A percentile compares a stretch with the other conserved stretches of the same genome.
Conservation (phyloP, 305 asterid species). For the Fraxinus platypoda region DNA sequence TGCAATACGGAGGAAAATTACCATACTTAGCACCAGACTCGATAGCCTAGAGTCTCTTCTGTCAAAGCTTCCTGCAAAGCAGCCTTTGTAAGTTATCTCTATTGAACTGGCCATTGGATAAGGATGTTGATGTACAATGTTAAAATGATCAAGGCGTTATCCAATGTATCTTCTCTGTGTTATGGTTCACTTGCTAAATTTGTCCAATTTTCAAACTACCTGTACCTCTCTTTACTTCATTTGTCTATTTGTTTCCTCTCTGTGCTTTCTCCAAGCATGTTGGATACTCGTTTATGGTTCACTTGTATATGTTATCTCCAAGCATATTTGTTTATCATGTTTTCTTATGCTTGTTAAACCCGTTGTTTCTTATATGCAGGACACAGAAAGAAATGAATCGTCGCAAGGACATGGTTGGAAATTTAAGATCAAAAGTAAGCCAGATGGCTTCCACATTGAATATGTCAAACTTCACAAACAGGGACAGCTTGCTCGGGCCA, state of each 20-base stretch:
- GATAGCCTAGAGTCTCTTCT: constrained; percentile 67
- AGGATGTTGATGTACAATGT: neutral
- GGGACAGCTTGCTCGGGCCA: constrained; percentile 92
- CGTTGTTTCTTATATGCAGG: constrained; percentile 38
- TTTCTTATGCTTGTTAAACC: constrained; percentile 24
- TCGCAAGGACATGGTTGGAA: constrained; percentile 69
- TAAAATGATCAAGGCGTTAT: neutral
- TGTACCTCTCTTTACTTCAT: neutral
- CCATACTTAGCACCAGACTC: constrained; percentile 78
- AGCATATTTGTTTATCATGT: neutral
- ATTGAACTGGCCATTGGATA: neutral
- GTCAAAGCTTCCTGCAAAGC: constrained; percentile 61
- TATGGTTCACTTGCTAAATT: neutral
- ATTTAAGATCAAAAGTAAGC: constrained; percentile 65
- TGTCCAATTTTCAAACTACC: neutral
- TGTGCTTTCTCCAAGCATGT: neutral
- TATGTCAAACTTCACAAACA: constrained; percentile 78
- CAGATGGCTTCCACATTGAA: constrained; percentile 85
- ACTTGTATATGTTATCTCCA: neutral
- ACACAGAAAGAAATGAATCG: constrained; percentile 83
- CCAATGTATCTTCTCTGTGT: neutral
- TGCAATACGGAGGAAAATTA: constrained; percentile 82
- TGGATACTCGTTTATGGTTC: neutral
- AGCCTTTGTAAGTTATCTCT: constrained; percentile 56
- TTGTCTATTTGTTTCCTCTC: neutral